These are phyloP conservation scores for Gaertneriomyces sp. DNA, from an alignment of 192 early-diverging fungal genomes.

Conservation along the genomic window DNA sequence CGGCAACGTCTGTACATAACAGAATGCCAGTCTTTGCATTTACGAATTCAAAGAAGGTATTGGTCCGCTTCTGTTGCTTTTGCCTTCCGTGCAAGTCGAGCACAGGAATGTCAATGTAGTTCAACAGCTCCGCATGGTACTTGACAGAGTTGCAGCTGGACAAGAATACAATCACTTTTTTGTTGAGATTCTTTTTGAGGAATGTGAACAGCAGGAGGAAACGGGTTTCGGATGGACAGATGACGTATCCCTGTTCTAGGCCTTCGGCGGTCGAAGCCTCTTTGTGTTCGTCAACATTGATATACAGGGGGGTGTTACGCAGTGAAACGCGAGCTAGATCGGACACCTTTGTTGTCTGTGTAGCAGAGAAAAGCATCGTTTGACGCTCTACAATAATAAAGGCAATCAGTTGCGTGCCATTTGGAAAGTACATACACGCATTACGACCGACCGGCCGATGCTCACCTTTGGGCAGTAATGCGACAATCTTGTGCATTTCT, in stretches of 20 bases:
- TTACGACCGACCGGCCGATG: too few species aligned
- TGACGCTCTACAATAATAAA: conserved; percentile 68
- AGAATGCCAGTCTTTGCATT: conserved; percentile 93
- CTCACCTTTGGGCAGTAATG: conserved; percentile 78
- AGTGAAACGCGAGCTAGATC: conserved; percentile 98
- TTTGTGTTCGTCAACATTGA: conserved; percentile 98
- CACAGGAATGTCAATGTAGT: conserved; percentile 99
- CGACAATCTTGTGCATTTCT: conserved; percentile 97
- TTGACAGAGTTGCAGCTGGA: conserved; percentile 97
- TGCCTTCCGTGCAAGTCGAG: conserved; percentile 96
- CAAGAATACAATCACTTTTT: conserved; percentile 99
- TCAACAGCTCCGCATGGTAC: conserved; percentile 95
- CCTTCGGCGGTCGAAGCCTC: conserved; percentile 93
- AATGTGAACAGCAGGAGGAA: conserved; percentile 99
- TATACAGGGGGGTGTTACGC: conserved; percentile 93
- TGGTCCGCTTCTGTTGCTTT: conserved; percentile 98
- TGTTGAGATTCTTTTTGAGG: conserved; percentile 93
- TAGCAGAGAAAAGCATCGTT: conserved; percentile 98
- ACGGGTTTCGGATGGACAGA: conserved; percentile 85
- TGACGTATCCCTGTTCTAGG: conserved; percentile 96
- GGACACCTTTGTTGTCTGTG: conserved; percentile 97
- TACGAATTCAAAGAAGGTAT: conserved; percentile 98
- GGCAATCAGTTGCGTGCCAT: conserved; percentile 3
- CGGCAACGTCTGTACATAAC: conserved; percentile 96
- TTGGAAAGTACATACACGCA: neutral